Conservation (phyloP, 306 rosid genomes). For the Ochetophila trinervis region DNA sequence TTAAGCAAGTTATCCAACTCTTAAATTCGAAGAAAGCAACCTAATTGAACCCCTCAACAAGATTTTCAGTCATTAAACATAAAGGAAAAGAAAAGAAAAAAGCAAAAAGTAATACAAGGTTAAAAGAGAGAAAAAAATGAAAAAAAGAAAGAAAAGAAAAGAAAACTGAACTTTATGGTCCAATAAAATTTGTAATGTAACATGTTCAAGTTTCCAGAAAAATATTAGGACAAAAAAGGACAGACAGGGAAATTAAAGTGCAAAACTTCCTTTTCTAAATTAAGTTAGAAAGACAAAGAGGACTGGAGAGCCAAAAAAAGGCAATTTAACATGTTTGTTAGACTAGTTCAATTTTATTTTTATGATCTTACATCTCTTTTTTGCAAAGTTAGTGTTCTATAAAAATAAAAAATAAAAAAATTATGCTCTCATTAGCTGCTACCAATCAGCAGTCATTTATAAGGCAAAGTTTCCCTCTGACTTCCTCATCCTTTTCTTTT, state of each 20-base stretch:
- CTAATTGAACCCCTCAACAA: too few species aligned
- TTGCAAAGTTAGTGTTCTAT: neutral
- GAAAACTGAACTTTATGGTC: neutral
- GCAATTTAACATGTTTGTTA: neutral
- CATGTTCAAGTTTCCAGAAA: neutral
- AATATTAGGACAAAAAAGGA: neutral
- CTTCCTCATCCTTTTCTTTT: conserved; percentile 12
- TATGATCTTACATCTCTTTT: neutral
- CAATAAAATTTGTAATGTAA: neutral
- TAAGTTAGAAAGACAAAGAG: neutral
- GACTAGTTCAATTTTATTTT: neutral
- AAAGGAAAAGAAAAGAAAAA: too few species aligned
- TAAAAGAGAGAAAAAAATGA: too few species aligned
- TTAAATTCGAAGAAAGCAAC: too few species aligned
- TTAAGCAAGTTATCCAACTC: too few species aligned
- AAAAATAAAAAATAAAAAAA: too few species aligned
- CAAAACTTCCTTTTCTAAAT: neutral
- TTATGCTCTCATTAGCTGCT: neutral
- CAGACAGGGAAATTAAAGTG: neutral
- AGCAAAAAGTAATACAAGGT: too few species aligned
- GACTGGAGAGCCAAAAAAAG: neutral
- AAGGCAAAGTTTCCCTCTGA: neutral
- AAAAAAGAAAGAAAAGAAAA: too few species aligned
- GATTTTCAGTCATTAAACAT: too few species aligned
- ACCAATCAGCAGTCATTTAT: neutral